A percentile compares a stretch with the other conserved stretches of the same genome.
Conservation (phyloP, 345 rosid genomes). For the Anastatica hierochuntica region DNA sequence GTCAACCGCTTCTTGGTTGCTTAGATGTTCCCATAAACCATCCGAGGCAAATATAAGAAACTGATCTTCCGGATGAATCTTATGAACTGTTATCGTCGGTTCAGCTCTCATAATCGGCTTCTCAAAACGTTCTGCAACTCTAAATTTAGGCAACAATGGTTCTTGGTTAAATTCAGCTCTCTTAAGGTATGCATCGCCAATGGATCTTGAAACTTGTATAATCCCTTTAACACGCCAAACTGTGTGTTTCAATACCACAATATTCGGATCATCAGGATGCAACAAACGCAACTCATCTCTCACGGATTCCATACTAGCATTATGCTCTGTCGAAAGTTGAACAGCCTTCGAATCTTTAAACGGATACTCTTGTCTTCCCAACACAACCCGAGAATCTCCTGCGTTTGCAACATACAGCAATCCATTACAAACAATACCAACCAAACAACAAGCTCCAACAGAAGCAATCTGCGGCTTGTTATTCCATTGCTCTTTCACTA, state of each 20-base stretch:
- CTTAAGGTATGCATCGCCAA: constrained; percentile 94
- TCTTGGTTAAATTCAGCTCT: constrained; percentile 75
- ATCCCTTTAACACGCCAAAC: constrained; percentile 99
- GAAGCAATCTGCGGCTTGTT: constrained; percentile 80
- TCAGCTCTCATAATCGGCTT: constrained; percentile 84
- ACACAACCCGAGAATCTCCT: constrained; percentile 88
- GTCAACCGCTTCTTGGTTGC: constrained; percentile 90
- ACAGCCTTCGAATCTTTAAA: constrained; percentile 65
- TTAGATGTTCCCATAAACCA: constrained; percentile 96
- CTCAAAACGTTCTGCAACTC: constrained; percentile 61
- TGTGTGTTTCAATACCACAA: constrained; percentile 80
- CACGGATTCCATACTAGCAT: constrained; percentile 76
- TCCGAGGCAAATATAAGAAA: constrained; percentile 96
- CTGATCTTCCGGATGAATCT: constrained; percentile 64
- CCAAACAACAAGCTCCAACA: constrained; percentile 90
- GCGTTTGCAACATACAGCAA: constrained; percentile 79
- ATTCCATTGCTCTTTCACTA: constrained; percentile 64
- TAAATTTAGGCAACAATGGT: constrained; percentile 72
- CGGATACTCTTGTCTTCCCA: constrained; percentile 49
- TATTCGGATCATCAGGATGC: constrained; percentile 95
- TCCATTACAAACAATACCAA: constrained; percentile 75
- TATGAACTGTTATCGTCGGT: constrained; percentile 66
- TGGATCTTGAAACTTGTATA: constrained; percentile 92
- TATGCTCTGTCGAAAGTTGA: constrained; percentile 84
- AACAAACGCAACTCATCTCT: constrained; percentile 72